Evolutionary conservation across 1,284 basidiomycete genomes (phyloP), one percentile per base, ranked within the genome.

Genomic region (Sporisorium reilianum): DNA sequence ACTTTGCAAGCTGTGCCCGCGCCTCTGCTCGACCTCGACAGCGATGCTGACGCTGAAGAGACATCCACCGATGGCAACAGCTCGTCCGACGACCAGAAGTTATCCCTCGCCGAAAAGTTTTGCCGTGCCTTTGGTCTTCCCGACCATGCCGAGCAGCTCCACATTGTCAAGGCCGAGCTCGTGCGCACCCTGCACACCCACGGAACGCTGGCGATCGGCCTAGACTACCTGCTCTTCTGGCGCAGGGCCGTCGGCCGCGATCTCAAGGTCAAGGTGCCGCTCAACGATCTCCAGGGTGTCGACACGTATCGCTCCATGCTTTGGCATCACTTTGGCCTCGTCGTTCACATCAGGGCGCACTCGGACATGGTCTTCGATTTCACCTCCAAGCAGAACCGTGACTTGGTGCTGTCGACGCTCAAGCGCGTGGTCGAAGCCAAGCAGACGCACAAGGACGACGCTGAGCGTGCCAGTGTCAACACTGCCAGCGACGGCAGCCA

Each of bases 211-310:
- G 79, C 77, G 22, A 68, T 83, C 41, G 73, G 76, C 6, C 67
- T 80, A 28, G 64, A 80, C 32, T 75, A 78, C 28, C 51, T 83
- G 38, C 75, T 76, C 74, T 81, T 77, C 62, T 82, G 67, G 66
- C 63, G 66, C n/a, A 70, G 72, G 54, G 64, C 71, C 10, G 58
- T 74, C 6, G 70, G 59, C 42, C 51, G 69, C 40, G 79, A 78
- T 23, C 72, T 78, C 36, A 75, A 77, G 44, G 56, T 82, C 63
- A 67, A 70, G 40, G 63, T 83, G 3, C 81, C 80, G 1, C 65
- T 83, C 36, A 73, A 59, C 40, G 75, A 82, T 20, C 45, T 83
- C 16, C 75, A 69, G 14, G 66, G 69, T 28, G 78, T 70, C 34
- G 65, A 67, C n/a, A 64, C 62, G 14, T 64, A 63, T 25, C 53